Percentiles rank a stretch among this genome's conserved stretches.
Conservation (phyloP, 495 filamentous ascomycete species). For the Penicillium fimorum region DNA sequence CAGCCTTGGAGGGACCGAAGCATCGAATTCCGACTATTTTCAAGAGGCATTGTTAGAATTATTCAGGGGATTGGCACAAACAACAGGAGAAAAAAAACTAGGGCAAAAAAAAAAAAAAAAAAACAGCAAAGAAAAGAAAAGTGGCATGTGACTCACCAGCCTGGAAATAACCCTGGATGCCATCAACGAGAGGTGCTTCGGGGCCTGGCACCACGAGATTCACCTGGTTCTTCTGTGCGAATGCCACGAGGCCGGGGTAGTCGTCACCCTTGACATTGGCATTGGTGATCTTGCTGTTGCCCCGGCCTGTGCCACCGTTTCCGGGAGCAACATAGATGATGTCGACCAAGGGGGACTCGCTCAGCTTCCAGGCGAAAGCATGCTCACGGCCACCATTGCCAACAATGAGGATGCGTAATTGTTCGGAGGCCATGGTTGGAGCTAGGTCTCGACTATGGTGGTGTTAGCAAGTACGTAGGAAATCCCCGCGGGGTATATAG, state of each 20-base stretch:
- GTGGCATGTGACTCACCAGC: conserved; percentile 38
- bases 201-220: conserved; percentile 90
- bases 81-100: background rate
- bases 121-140: background rate
- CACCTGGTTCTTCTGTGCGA: conserved; percentile 69
- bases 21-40: conserved; percentile 67
- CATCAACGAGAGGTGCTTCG: conserved; percentile 90
- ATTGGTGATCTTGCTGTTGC: conserved; percentile 69
- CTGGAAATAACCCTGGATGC: conserved; percentile 81
- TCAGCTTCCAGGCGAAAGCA: conserved; percentile 91
- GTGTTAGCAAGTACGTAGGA: conserved; percentile 18
- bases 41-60: conserved; percentile 15
- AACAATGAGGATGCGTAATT: conserved; percentile 71
- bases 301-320: conserved; percentile 81
- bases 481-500: conserved; percentile 28
- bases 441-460: conserved; percentile 33
- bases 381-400: conserved; percentile 95
- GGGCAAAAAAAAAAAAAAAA: background rate
- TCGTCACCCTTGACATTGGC: conserved; percentile 68
- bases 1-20: conserved; percentile 84
- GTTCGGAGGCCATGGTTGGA: conserved; percentile 44
- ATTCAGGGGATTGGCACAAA: background rate
- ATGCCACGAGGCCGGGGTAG: conserved; percentile 70
- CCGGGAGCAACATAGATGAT: conserved; percentile 58
- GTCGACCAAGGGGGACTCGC: conserved; percentile 65